Evolutionary conservation across 1,284 basidiomycete species (phyloP), one percentile per base, ranked within the genome.

Genomic region (Sparassis latifolia): DNA sequence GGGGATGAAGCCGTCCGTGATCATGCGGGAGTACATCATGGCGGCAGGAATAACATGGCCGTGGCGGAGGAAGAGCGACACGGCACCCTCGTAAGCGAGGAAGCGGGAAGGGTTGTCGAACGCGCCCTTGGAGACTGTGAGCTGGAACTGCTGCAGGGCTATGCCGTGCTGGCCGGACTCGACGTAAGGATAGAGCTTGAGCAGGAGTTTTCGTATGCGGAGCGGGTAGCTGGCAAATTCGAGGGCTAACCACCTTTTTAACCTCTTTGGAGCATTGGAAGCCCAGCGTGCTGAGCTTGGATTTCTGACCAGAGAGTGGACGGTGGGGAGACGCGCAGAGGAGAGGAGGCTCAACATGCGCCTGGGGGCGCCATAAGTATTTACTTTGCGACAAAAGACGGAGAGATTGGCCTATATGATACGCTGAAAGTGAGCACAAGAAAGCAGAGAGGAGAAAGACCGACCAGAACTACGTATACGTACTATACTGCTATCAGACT

Each of bases 21-120:
- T 51, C 74, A 82, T 77, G 12, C 68, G 65, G 2, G 66, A 57
- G 55, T 76, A 71, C 4, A 79, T 61, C 3, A 61, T 56, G 5
- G 66, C 59, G 0, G 78, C 78, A 33, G 66, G 60, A 7, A 60
- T 55, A 50, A 73, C 71, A 7, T 62, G 54, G 2, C 61, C 60
- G 41, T 66, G 55, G 2, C 67, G 58, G 32, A 75, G 61, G 50
- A 77, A 71, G 37, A 68, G 58, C 3, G 63, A 52, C 20, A 73
- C 68, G 33, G 67, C 56, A 9, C 58, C 58, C 44, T 71, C 67
- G 54, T 64, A 73, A 6, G 63, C 54, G 10, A 33, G 27, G 47
- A 59, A 59, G 33, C 61, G 61, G 5, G 52, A 45, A 0, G 50
- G 50, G 41, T 57, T 60, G 44, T 58, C 55, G n/a, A 58, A 50